A percentile compares a stretch with the other conserved stretches of the same genome.
These are phyloP conservation scores for Nannochloris sp. DNA, from an alignment of 139 green algal species.

Conservation along the genomic window DNA sequence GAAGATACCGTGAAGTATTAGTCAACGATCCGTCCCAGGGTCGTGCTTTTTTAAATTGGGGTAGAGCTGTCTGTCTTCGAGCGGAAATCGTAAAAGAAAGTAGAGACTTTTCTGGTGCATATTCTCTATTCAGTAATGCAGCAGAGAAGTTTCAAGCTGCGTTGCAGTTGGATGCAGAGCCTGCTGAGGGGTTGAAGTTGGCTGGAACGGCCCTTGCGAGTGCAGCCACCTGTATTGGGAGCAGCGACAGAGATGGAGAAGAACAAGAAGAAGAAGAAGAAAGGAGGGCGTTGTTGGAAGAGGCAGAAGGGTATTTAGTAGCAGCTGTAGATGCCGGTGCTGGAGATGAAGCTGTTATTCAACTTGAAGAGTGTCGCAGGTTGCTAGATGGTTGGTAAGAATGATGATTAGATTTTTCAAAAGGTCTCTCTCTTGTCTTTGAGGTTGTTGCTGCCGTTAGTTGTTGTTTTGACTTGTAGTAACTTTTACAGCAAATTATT, in stretches of 20 bases:
- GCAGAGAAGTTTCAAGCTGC: conserved; percentile 34
- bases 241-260: too few species aligned
- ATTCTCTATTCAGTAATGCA: conserved; percentile 18
- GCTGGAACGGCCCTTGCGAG: background rate
- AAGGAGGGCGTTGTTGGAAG: background rate
- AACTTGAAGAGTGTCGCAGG: background rate
- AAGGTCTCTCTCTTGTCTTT: too few species aligned
- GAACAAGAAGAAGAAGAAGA: background rate
- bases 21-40: conserved; percentile 8
- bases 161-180: conserved; percentile 6
- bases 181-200: background rate
- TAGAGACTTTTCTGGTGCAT: background rate
- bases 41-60: conserved; percentile 31
- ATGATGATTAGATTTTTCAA: background rate
- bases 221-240: background rate
- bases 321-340: background rate
- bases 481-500: background rate
- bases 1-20: conserved; percentile 19
- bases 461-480: background rate
- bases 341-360: background rate
- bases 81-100: conserved; percentile 18
- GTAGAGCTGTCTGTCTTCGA: conserved; percentile 20
- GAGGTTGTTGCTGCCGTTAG: too few species aligned
- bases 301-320: background rate
- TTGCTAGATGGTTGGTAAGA: background rate